phyloP scores from a whole-genome alignment of 129 eudicot species.

The Dittrichia graveolens region DNA sequence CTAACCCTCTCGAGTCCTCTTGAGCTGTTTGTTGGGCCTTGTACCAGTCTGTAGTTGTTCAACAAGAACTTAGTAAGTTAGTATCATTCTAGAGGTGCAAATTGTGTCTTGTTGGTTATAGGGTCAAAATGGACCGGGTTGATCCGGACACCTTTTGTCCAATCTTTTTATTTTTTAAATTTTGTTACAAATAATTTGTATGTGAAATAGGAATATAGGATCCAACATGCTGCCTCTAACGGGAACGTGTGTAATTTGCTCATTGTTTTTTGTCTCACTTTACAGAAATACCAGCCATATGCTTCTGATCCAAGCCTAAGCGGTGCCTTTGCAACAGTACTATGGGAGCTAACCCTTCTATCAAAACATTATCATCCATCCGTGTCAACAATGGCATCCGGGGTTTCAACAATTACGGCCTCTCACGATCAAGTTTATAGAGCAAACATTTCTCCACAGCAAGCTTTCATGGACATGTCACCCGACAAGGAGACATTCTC shows the following conservation, averaged over 20 bases:
- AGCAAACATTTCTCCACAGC: conserved; percentile 64
- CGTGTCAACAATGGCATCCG: conserved; percentile 62
- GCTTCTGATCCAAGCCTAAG: conserved; percentile 77
- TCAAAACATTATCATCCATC: conserved; percentile 86
- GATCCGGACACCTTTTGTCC: too few species aligned
- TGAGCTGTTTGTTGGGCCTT: too few species aligned
- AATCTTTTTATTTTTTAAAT: too few species aligned
- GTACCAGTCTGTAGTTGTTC: too few species aligned
- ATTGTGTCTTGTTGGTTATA: too few species aligned
- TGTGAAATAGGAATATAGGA: too few species aligned
- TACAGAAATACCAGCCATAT: conserved; percentile 86
- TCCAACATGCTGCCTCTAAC: too few species aligned
- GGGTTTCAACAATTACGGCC: conserved; percentile 50
- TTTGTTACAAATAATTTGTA: too few species aligned
- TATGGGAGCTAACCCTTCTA: conserved; percentile 86
- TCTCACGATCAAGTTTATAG: conserved; percentile 50
- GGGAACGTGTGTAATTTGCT: background rate
- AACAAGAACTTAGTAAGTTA: too few species aligned
- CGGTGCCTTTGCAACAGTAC: conserved; percentile 93
- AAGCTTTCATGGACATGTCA: conserved; percentile 65
- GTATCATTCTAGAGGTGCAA: too few species aligned
- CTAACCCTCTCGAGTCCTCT: too few species aligned
- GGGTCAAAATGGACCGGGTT: too few species aligned
- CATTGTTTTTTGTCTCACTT: background rate
- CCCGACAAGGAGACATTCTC: conserved; percentile 54